phyloP scores from a whole-genome alignment of 2,329 filamentous ascomycete genomes.

The Lachnum nothofagi region DNA sequence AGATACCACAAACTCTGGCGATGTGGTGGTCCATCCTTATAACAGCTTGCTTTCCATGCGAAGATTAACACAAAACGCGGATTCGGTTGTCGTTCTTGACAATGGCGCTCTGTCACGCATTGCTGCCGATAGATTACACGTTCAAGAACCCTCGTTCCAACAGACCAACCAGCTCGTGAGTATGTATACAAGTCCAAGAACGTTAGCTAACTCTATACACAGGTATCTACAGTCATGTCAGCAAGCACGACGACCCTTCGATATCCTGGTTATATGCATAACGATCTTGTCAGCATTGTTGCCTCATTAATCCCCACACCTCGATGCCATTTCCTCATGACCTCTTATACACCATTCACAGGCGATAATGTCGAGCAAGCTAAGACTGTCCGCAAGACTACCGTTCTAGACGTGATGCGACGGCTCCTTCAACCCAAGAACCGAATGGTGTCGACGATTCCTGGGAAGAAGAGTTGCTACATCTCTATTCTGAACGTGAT shows the following conservation, averaged over 20 bases:
- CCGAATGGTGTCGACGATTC: slow-evolving; percentile 94
- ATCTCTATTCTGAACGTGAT: slow-evolving; percentile 99
- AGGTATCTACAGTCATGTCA: slow-evolving; percentile 96
- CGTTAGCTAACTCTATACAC: slow-evolving; percentile 12
- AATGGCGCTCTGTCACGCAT: slow-evolving; percentile 92
- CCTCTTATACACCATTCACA: slow-evolving; percentile 95
- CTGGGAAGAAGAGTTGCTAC: slow-evolving; percentile 96
- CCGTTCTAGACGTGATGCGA: slow-evolving; percentile 95
- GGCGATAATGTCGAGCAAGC: slow-evolving; percentile 94
- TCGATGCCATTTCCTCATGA: slow-evolving; percentile 96
- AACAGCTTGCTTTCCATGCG: slow-evolving; percentile 93
- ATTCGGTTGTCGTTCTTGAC: slow-evolving; percentile 94
- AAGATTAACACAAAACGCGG: slow-evolving; percentile 87
- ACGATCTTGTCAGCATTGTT: slow-evolving; percentile 94
- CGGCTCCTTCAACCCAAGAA: slow-evolving; percentile 95
- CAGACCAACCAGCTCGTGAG: slow-evolving; percentile 91
- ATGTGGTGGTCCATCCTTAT: slow-evolving; percentile 97
- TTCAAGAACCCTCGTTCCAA: slow-evolving; percentile 91
- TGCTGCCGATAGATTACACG: slow-evolving; percentile 87
- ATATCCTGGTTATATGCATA: slow-evolving; percentile 99
- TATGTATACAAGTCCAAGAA: slow-evolving; percentile 1
- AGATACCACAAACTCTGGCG: slow-evolving; percentile 77
- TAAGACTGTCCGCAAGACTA: slow-evolving; percentile 96
- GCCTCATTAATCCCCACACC: slow-evolving; percentile 94
- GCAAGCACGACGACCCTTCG: slow-evolving; percentile 92